Conservation (phyloP, 257 asterid species). For the Ajuga chamaepitys region DNA sequence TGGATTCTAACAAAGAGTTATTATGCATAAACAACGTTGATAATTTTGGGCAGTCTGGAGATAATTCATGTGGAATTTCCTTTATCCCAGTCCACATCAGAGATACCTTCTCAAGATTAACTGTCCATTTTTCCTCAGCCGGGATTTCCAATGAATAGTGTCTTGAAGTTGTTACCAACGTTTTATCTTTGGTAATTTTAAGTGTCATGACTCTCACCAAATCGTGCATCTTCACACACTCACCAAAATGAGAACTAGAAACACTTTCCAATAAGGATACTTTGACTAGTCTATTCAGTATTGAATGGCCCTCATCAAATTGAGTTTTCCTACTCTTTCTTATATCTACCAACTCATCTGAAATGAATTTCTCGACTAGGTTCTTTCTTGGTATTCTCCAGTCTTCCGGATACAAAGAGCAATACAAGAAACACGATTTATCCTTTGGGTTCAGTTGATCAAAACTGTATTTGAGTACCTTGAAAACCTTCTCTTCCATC, state of each 20-base stretch:
- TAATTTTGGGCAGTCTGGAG: conserved; percentile 20
- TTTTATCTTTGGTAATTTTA: conserved; percentile 9
- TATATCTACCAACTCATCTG: not conserved
- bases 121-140: conserved; percentile 5
- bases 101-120: conserved; percentile 16
- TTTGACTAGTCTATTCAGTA: conserved; percentile 3
- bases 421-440: too few relatives aligned
- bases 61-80: not conserved
- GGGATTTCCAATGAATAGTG: not conserved
- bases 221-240: conserved; percentile 17
- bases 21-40: conserved; percentile 1
- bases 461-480: conserved; percentile 15
- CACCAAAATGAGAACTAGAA: not conserved
- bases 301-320: conserved; percentile 3
- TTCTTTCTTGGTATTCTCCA: not conserved
- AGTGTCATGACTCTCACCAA: conserved; percentile 15
- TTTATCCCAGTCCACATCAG: conserved; percentile 7
- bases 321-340: not conserved
- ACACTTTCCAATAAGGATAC: not conserved
- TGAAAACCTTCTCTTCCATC: conserved; percentile 10
- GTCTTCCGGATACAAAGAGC: too few relatives aligned
- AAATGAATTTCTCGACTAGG: not conserved
- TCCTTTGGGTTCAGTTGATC: not conserved
- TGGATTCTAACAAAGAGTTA: not conserved
- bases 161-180: not conserved